phyloP scores from a whole-genome alignment of 2,329 filamentous ascomycete genomes.

The Didymella keratinophila region DNA sequence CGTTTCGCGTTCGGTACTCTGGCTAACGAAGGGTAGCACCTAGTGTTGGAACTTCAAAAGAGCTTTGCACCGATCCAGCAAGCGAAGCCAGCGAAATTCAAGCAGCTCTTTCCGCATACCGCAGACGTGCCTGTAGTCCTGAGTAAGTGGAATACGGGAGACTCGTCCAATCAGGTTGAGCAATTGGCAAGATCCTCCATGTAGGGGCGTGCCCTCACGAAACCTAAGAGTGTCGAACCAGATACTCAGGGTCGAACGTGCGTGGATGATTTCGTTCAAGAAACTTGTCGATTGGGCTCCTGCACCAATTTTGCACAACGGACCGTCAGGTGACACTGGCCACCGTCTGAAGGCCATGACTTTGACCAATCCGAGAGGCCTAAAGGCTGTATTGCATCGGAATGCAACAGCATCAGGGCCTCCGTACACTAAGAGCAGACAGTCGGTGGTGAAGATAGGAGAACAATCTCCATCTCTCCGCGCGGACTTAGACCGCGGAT shows the following conservation, averaged over 20 bases:
- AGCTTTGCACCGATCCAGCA: not conserved
- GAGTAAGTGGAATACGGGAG: not conserved
- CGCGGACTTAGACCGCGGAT: constrained; percentile 12
- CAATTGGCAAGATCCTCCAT: not conserved
- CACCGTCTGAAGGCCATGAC: not conserved
- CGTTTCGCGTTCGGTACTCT: not conserved
- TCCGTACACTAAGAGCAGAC: not conserved
- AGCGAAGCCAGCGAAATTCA: not conserved
- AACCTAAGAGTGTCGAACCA: not conserved
- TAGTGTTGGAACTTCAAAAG: not conserved
- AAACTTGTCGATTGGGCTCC: not conserved
- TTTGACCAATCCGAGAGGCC: not conserved
- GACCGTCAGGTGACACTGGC: not conserved
- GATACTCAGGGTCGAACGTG: not conserved
- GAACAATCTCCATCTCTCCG: constrained; percentile 7
- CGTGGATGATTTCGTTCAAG: not conserved
- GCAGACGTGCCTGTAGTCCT: not conserved
- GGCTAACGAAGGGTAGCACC: not conserved
- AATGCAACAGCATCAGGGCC: not conserved
- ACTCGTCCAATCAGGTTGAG: not conserved
- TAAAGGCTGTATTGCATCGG: not conserved
- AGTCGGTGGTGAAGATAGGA: not conserved
- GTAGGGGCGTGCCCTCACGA: not conserved
- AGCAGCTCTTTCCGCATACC: not conserved
- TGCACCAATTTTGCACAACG: not conserved